Evolutionary conservation across 768 basidiomycete species (phyloP), one percentile per base, ranked within the genome.

Genomic region (Calocera viscosa): DNA sequence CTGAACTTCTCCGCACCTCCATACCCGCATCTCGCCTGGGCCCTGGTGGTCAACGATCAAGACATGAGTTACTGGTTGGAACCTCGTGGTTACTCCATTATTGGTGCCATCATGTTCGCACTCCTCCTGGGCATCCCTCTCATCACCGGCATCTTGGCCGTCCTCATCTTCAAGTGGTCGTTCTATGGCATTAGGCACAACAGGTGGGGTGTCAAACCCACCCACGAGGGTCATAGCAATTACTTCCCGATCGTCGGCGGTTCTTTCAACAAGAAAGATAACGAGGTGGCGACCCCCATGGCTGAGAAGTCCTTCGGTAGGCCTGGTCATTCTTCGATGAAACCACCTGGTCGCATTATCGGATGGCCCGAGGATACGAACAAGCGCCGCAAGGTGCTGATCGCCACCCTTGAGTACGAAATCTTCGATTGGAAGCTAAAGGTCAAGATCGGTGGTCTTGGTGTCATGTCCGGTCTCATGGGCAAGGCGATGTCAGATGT

Each of bases 401-500:
- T 96, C 68, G 80, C 94, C 19, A 95, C 94, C 0, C 82, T 96
- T 64, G 94, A 96, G 77, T 96, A 96, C 77, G 94, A 96, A 76
- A 90, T 96, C 74, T 86, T 96, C 73, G 94, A 95, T 74, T 96
- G 94, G 93, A 94, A 94, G 77, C 77, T 94, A 69, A 96, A 96
- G 77, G 94, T 96, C 80, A 95, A 95, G 81, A 95, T 95, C 70
- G 94, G 94, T 78, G 94, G 94, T 77, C 82, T 96, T 22, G 94
- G 94, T 81, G 94, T 95, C 79, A 96, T 96, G 94, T 95, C 94
- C 1, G 88, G 88, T 76, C 80, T 96, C 38, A 96, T 96, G 94
- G 94, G 94, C 70, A 96, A 95, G 76, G 93, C 94, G 3, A 96
- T 96, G 94, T 90, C 89, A 60, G 94, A 96, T 74, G 94, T 95